These are phyloP conservation scores for Magnusiomyces tetraspermus DNA, from an alignment of 1,139 yeast species.

Conservation along the genomic window DNA sequence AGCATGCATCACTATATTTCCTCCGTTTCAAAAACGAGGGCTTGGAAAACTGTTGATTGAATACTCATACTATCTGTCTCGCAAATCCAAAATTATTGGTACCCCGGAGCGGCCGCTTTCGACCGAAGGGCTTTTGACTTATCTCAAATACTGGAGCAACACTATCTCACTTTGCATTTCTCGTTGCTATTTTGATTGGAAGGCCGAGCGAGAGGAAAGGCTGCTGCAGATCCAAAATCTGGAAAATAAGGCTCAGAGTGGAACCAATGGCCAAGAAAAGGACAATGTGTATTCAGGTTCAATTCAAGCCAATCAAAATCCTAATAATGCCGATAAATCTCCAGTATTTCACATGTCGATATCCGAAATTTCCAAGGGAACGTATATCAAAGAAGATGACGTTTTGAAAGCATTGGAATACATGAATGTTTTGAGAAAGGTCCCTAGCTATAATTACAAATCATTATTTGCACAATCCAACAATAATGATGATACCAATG, in stretches of 20 bases:
- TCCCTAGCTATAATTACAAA: background rate
- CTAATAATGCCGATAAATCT: background rate
- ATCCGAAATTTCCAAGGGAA: constrained; percentile 8
- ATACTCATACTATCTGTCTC: constrained; percentile 67
- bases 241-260: background rate
- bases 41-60: constrained; percentile 75
- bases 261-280: background rate
- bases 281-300: too few relatives aligned
- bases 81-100: constrained; percentile 47
- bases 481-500: too few relatives aligned
- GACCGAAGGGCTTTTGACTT: constrained; percentile 66
- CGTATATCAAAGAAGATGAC: constrained; percentile 10
- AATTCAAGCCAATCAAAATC: background rate
- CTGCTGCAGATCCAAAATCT: background rate
- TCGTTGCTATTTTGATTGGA: background rate
- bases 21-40: constrained; percentile 76
- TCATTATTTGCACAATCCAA: background rate
- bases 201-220: background rate
- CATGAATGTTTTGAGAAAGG: constrained; percentile 6
- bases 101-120: constrained; percentile 93
- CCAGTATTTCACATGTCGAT: constrained; percentile 7
- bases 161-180: constrained; percentile 38
- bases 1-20: constrained; percentile 85
- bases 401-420: constrained; percentile 11
- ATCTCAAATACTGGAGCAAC: constrained; percentile 69